Evolutionary conservation across 1,284 basidiomycete genomes (phyloP).

Genomic region (Apiotrichum gracile): DNA sequence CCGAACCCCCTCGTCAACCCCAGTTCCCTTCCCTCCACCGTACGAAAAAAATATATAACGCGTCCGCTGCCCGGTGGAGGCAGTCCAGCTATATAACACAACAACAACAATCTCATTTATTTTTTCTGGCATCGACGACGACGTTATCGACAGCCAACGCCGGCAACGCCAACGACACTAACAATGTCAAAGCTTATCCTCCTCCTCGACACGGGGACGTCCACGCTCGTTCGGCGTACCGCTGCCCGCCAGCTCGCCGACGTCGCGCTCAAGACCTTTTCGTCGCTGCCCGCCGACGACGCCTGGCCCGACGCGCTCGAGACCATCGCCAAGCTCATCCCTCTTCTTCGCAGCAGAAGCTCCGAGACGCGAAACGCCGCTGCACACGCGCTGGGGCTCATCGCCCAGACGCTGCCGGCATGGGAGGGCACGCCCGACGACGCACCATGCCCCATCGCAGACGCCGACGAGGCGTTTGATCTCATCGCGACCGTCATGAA

Average conservation of each 20-base stretch:
- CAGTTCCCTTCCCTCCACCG: too few species aligned
- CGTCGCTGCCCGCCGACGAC: conserved; percentile 26
- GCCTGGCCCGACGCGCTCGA: conserved; percentile 46
- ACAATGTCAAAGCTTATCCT: conserved; percentile 41
- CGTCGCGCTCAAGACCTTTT: conserved; percentile 39
- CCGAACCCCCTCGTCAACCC: too few species aligned
- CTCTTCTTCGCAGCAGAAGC: conserved; percentile 38
- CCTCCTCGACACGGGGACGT: conserved; percentile 47
- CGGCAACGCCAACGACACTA: neutral
- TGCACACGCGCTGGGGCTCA: conserved; percentile 39
- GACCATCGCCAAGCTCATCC: conserved; percentile 41
- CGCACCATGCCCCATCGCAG: conserved; percentile 12
- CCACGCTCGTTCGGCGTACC: conserved; percentile 41
- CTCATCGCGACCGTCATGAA: conserved; percentile 17
- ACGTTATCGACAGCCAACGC: neutral
- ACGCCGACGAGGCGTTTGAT: conserved; percentile 20
- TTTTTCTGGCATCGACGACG: neutral
- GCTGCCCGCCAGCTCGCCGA: conserved; percentile 47
- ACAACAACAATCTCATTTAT: neutral
- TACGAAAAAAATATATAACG: too few species aligned
- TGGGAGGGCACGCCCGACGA: conserved; percentile 6
- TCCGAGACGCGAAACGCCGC: conserved; percentile 46
- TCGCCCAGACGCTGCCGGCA: conserved; percentile 24
- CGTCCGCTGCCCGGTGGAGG: neutral
- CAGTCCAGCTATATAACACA: neutral